Base-by-base conservation (phyloP, 257 asterid species). In the Salvia splendens region DNA sequence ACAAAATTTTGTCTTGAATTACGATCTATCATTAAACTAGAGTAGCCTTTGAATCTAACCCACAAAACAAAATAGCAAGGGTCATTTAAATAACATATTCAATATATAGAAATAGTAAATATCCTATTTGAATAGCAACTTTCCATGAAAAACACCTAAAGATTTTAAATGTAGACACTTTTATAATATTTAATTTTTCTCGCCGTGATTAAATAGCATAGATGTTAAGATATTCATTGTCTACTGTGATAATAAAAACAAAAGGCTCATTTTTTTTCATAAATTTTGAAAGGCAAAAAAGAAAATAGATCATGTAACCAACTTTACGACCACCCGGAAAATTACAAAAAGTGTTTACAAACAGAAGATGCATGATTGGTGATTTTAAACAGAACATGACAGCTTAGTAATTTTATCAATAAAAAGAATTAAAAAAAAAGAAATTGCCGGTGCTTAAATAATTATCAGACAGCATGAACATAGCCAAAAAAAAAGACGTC, bases 281-380 rank as follows among this genome's bases (percentile, higher is more conserved):
- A 28, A 53, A 64, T 14, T 0, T 10, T 5, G 3, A 49, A 43
- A 6, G 38, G 30, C 41, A 10, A 0, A 69, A 10, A 57, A 3
- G 41, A 64, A 36, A 57, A 59, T 30, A 15, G 7, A 42, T 38
- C n/a, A 20, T 20, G 24, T 20, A 59, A 65, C 52, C 67, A 51
- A 65, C 70, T 75, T 75, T 70, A 51, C 33, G 61, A 43, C 49
- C 24, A 53, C 45, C 61, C n/a, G 38, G 6, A 66, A 70, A 61
- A 64, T 40, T 47, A 77, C n/a, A n/a, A n/a, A 61, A 73, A 63
- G 69, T 49, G 65, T 10, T n/a, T 20, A 47, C 45, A 61, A 45
- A 71, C 74, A 62, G 14, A 38, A 15, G 65, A 71, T 51, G 30
- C 50, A 50, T n/a, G 14, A 16, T 61, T 24, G 49, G n/a, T 69